Base-by-base conservation (phyloP, 805 yeast genomes). In the Blastobotrys peoriensis region DNA sequence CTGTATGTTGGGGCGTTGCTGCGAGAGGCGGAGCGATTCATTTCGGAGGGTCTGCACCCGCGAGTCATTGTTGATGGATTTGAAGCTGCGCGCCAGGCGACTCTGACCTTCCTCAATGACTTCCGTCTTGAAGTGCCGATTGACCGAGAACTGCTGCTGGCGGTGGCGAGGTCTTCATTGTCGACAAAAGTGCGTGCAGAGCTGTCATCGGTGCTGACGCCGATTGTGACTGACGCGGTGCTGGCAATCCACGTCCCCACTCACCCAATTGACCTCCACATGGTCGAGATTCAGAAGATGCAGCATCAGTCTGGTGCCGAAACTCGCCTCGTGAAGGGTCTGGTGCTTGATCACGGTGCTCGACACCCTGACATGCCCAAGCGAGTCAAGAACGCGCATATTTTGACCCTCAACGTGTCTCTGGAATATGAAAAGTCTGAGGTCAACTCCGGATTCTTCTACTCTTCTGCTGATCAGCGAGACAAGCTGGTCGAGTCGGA, bases 321-420 rank as follows among this genome's bases (percentile, higher is more conserved):
- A 45, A 89, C 98, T 16, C 73, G 75, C 58, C 78, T 93, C 48
- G 73, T 93, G 52, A 80, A 76, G 56, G 98, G 98, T 38, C 75
- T 93, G 55, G 98, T 93, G 30, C 74, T 93, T 53, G 98, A 93
- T 64, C 98, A 93, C 64, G 98, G 98, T 54, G 97, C 96, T 15
- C 79, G 98, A 64, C 98, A 93, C 71, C 98, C 98, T 38, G 98
- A 93, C 66, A 93, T 93, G 98, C 98, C 98, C 47, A 84, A 81
- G 53, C 69, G 80, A 44, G 82, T 93, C 16, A 76, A 78, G 52
- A 86, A 93, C 63, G 96, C 96, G 1, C 71, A 78, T 58, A 80
- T 93, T 27, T 74, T 93, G 61, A 93, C 86, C 43, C 75, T 93
- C 57, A 93, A 93, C 64, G 98, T 93, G 37, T 86, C 96, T 4